Evolutionary conservation across 2,329 filamentous ascomycete species (phyloP).

Genomic region (Sarocladium brachiariae): DNA sequence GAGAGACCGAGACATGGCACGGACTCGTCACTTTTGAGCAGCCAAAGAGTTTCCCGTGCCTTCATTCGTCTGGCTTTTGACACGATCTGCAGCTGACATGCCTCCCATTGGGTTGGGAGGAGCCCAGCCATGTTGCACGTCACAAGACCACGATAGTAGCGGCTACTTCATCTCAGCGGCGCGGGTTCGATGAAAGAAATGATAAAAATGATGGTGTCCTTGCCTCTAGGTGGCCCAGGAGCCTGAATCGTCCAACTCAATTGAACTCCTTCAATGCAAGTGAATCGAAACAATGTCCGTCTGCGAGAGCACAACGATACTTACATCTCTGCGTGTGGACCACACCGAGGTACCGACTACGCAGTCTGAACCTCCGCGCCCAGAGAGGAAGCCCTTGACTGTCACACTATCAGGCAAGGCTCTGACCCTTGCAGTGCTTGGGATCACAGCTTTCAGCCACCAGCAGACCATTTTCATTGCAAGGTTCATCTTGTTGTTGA

Average conservation of each 20-base stretch:
- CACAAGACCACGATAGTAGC: too few species aligned
- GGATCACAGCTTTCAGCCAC: constrained; percentile 46
- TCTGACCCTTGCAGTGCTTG: constrained; percentile 37
- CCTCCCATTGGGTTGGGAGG: too few species aligned
- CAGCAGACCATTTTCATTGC: constrained; percentile 40
- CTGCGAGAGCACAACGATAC: not conserved
- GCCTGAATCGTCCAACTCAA: not conserved
- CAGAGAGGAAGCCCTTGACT: constrained; percentile 44
- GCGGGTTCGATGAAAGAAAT: too few species aligned
- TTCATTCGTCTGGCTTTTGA: not conserved
- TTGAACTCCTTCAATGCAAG: not conserved
- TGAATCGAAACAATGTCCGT: not conserved
- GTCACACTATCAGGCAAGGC: constrained; percentile 45
- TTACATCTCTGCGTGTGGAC: not conserved
- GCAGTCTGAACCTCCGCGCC: constrained; percentile 12
- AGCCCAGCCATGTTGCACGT: too few species aligned
- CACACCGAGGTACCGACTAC: not conserved
- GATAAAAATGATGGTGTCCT: too few species aligned
- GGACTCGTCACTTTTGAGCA: not conserved
- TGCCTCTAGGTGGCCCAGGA: not conserved
- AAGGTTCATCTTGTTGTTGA: constrained; percentile 41
- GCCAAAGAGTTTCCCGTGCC: not conserved
- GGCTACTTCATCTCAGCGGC: too few species aligned
- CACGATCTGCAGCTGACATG: not conserved
- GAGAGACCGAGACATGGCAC: not conserved